phyloP scores from a whole-genome alignment of 2,329 filamentous ascomycete genomes.

The Helicocarpus griseus region DNA sequence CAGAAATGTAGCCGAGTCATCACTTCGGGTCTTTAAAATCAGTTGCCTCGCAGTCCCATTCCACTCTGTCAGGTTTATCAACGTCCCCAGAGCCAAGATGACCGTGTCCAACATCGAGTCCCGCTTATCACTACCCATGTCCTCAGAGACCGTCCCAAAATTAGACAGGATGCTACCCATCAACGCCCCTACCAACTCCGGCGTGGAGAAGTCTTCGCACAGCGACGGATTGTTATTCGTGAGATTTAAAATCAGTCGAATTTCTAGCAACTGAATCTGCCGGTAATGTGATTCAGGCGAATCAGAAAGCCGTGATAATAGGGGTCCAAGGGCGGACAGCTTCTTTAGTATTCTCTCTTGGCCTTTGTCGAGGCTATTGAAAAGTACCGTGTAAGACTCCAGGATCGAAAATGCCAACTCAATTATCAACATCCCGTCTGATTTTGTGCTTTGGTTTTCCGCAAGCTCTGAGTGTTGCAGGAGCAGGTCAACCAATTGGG shows the following conservation, averaged over 20 bases:
- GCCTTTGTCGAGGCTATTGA: slow-evolving; percentile 18
- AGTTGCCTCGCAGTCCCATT: slow-evolving; percentile 51
- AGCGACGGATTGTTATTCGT: slow-evolving; percentile 69
- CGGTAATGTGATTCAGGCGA: slow-evolving; percentile 13
- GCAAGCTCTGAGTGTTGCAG: slow-evolving; percentile 13
- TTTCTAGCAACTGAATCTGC: slow-evolving; percentile 32
- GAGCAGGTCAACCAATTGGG: slow-evolving; percentile 22
- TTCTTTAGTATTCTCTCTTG: slow-evolving; percentile 20
- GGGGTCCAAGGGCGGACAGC: slow-evolving; percentile 27
- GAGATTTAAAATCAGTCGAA: slow-evolving; percentile 71
- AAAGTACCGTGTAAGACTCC: slow-evolving; percentile 27
- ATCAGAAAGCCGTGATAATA: slow-evolving; percentile 24
- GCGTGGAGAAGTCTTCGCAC: slow-evolving; percentile 55
- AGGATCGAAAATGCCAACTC: slow-evolving; percentile 26
- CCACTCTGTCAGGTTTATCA: slow-evolving; percentile 82
- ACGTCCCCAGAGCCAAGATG: slow-evolving; percentile 66
- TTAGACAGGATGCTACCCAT: slow-evolving; percentile 27
- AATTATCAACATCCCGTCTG: slow-evolving; percentile 18
- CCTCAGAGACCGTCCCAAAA: slow-evolving; percentile 20
- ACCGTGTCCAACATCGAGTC: slow-evolving; percentile 59
- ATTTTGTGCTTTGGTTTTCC: slow-evolving; percentile 5
- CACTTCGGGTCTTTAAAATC: slow-evolving; percentile 31
- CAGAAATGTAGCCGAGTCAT: slow-evolving; percentile 37
- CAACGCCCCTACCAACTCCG: slow-evolving; percentile 28
- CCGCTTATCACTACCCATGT: slow-evolving; percentile 33